Conservation (phyloP, 2,329 filamentous ascomycete species). For the Colletotrichum incanum region DNA sequence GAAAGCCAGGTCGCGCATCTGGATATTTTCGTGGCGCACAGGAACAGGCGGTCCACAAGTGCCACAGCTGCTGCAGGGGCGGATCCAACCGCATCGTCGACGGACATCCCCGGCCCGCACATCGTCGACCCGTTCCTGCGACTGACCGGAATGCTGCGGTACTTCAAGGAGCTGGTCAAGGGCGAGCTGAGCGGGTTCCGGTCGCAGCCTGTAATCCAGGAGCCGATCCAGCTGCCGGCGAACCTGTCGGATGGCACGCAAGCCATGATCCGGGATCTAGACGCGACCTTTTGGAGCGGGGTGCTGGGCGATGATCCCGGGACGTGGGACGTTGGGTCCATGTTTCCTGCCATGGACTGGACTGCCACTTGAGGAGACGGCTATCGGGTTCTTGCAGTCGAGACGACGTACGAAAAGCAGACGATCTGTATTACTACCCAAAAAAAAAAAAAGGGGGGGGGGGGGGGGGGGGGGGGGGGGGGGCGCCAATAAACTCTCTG, state of each 20-base stretch:
- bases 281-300: slow-evolving; percentile 45
- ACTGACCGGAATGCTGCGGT: slow-evolving; percentile 43
- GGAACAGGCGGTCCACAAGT: slow-evolving; percentile 40
- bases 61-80: background rate
- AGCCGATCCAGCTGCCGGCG: slow-evolving; percentile 29
- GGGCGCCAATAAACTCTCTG: slow-evolving; percentile 32
- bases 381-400: background rate
- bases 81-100: background rate
- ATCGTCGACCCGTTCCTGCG: slow-evolving; percentile 42
- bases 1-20: slow-evolving; percentile 52
- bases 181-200: slow-evolving; percentile 32
- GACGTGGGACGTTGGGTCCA: slow-evolving; percentile 21
- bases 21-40: slow-evolving; percentile 46
- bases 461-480: no score
- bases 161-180: slow-evolving; percentile 43
- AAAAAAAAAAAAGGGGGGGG: no score
- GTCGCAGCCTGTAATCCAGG: slow-evolving; percentile 23
- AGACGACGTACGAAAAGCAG: background rate
- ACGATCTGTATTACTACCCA: background rate
- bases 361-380: slow-evolving; percentile 25
- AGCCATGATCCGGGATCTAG: slow-evolving; percentile 49
- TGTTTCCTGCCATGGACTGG: slow-evolving; percentile 42
- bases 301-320: slow-evolving; percentile 35
- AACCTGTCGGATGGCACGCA: slow-evolving; percentile 45
- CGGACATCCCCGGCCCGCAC: slow-evolving; percentile 23